Base-by-base conservation (phyloP, 179 eudicot species). In the Spinacia oleracea region DNA sequence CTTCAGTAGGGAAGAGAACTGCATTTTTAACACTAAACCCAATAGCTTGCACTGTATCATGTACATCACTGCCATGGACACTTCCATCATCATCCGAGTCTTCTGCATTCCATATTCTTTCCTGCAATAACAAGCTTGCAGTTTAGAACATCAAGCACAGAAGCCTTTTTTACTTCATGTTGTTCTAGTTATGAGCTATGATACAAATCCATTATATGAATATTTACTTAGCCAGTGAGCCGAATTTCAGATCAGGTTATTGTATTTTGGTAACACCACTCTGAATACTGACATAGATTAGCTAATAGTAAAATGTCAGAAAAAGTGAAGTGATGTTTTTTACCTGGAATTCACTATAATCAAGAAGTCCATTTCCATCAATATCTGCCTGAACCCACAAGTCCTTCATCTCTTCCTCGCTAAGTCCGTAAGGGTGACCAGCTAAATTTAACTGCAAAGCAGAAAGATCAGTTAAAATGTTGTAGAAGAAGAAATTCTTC, bases 361-460 rank as follows among this genome's bases (percentile, higher is more conserved):
- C 96, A 53, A 96, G 87, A 79, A 88, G 86, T 32, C 98, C 99
- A 87, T 94, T 91, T 77, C 92, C 97, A 79, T 94, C 97, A 70
- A 91, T 83, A 83, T 94, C 99, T 56, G 97, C 99, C 85, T 96
- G 94, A 82, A 73, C 84, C 98, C 99, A 96, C 86, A 96, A 86
- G 81, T 96, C 99, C 68, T 88, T 86, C 81, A 87, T 88, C 85
- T 96, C 95, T 80, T 96, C 91, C 76, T 81, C 84, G 35, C 85
- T 87, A 55, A 96, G 88, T 50, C 98, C 98, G 31, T 91, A 82
- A 46, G 83, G 79, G 69, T 92, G 90, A 58, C 97, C 98, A 38
- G 89, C 80, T 81, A 96, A 81, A 81, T 88, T 87, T 80, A 96
- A 91, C 99, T 96, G 97, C 75, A 83, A 38, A 73, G 81, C 65